Evolutionary conservation across 2,329 filamentous ascomycete species (phyloP).

Genomic region (Beauveria sp.): DNA sequence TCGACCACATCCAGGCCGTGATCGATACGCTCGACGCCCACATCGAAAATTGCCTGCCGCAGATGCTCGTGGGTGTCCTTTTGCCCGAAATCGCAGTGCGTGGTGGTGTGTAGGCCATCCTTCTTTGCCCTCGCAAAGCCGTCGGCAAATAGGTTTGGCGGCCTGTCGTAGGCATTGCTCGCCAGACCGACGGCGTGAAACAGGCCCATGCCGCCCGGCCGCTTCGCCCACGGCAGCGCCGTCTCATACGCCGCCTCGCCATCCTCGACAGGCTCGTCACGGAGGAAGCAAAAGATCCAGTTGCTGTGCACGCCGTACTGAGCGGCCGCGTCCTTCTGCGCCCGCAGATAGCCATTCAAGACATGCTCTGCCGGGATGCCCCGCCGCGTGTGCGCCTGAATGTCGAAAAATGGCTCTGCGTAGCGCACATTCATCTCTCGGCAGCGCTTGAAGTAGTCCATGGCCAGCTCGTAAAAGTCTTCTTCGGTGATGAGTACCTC

Average conservation of each 20-base stretch:
- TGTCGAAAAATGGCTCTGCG: constrained; percentile 72
- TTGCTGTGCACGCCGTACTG: constrained; percentile 57
- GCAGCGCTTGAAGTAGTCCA: constrained; percentile 60
- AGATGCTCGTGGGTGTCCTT: constrained; percentile 45
- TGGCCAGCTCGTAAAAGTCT: constrained; percentile 67
- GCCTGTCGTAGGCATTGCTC: constrained; percentile 37
- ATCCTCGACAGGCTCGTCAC: constrained; percentile 63
- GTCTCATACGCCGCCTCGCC: constrained; percentile 52
- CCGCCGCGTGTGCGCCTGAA: constrained; percentile 60
- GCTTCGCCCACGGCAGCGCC: constrained; percentile 29
- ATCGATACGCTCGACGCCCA: constrained; percentile 60
- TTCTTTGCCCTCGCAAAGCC: constrained; percentile 27
- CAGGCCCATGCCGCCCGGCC: constrained; percentile 25
- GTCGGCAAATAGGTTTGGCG: constrained; percentile 35
- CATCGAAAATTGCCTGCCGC: constrained; percentile 49
- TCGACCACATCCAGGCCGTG: constrained; percentile 61
- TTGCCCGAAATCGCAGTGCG: constrained; percentile 44
- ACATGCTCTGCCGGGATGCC: constrained; percentile 55
- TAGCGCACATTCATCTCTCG: constrained; percentile 57
- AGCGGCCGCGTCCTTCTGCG: constrained; percentile 47
- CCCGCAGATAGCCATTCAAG: constrained; percentile 52
- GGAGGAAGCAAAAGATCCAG: constrained; percentile 63
- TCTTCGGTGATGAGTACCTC: constrained; percentile 56
- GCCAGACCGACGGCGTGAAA: constrained; percentile 40
- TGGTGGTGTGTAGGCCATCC: constrained; percentile 38